A percentile compares a stretch with the other conserved stretches of the same genome.
Conservation (phyloP, 2,329 filamentous ascomycete genomes). For the Chaetomium strumarium region DNA sequence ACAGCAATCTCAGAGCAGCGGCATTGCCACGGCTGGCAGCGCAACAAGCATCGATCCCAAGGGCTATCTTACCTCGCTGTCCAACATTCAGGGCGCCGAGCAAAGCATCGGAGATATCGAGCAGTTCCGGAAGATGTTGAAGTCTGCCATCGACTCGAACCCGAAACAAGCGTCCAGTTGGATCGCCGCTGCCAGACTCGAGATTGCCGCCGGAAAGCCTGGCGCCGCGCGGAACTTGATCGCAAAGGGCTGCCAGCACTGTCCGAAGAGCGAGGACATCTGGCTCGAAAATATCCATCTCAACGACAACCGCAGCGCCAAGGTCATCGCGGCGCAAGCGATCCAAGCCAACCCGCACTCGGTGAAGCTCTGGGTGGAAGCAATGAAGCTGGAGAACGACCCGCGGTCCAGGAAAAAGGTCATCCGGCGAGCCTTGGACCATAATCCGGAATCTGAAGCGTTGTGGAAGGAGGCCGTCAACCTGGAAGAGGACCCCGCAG, state of each 20-base stretch:
- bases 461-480: conserved; percentile 99
- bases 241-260: conserved; percentile 79
- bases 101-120: conserved; percentile 94
- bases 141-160: conserved; percentile 96
- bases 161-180: conserved; percentile 91
- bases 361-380: conserved; percentile 87
- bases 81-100: conserved; percentile 72
- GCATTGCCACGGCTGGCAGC: conserved; percentile 67
- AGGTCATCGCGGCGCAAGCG: conserved; percentile 88
- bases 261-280: conserved; percentile 87
- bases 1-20: conserved; percentile 69
- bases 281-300: conserved; percentile 96
- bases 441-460: conserved; percentile 88
- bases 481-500: conserved; percentile 80
- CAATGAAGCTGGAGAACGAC: conserved; percentile 85
- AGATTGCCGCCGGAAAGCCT: conserved; percentile 87
- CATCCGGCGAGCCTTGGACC: conserved; percentile 81
- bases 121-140: conserved; percentile 82
- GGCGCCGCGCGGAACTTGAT: conserved; percentile 87
- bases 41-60: conserved; percentile 90
- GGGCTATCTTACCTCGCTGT: conserved; percentile 89
- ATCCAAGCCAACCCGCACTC: conserved; percentile 88
- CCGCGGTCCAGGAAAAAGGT: conserved; percentile 85
- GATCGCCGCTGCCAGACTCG: conserved; percentile 88
- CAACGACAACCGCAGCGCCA: conserved; percentile 88